phyloP scores from a whole-genome alignment of 768 basidiomycete species.

The Antrodiella citrinella region DNA sequence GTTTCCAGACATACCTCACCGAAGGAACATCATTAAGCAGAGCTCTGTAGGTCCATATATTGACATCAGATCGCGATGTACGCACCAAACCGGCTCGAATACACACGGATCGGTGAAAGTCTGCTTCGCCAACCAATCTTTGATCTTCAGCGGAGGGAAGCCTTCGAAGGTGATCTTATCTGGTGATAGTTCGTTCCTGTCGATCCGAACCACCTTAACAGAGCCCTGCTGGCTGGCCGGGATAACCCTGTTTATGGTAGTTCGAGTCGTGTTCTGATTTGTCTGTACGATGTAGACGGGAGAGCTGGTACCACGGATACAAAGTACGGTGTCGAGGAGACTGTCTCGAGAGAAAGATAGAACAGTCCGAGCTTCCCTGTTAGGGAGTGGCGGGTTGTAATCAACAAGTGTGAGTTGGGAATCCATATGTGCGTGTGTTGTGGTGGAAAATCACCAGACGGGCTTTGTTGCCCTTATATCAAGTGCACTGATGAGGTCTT shows the following conservation, averaged over 20 bases:
- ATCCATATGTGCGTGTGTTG: no score
- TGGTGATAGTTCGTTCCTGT: conserved; percentile 4
- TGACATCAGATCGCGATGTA: not conserved
- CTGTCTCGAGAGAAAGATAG: conserved; percentile 4
- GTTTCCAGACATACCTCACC: conserved; percentile 7
- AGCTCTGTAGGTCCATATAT: not conserved
- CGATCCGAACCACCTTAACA: not conserved
- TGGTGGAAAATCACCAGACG: no score
- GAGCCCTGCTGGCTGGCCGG: not conserved
- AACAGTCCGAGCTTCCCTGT: conserved; percentile 3
- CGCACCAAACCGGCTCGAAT: no score
- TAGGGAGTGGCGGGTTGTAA: not conserved
- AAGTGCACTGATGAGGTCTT: no score
- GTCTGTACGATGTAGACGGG: conserved; percentile 1
- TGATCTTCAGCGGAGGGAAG: not conserved
- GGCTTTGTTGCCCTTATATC: no score
- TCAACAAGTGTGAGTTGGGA: conserved; percentile 4
- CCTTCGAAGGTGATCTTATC: conserved; percentile 1
- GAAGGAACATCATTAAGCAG: not conserved
- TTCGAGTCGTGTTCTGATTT: not conserved
- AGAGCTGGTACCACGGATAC: not conserved
- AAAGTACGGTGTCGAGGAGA: conserved; percentile 1
- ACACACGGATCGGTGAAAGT: conserved; percentile 1
- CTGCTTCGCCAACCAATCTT: conserved; percentile 1
- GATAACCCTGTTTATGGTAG: not conserved